Evolutionary conservation across 345 rosid genomes (phyloP).

Genomic region (Eucalyptus tenuipes): DNA sequence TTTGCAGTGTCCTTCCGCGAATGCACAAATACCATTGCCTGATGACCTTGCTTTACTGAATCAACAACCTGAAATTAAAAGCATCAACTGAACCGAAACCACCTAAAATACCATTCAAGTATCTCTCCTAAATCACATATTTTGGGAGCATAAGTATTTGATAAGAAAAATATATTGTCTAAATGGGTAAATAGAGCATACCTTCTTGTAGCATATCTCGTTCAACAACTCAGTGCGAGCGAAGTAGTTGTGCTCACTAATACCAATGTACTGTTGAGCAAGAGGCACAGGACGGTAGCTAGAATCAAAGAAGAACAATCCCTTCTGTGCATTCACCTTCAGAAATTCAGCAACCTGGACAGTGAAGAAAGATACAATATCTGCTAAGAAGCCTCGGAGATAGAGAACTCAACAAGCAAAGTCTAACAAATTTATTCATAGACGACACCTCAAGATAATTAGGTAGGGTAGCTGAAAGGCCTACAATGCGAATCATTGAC

Average conservation of each 20-base stretch:
- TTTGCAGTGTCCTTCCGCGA: conserved; percentile 94
- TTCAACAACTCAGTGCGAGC: conserved; percentile 74
- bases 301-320: conserved; percentile 93
- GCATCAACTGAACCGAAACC: conserved; percentile 1
- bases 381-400: neutral
- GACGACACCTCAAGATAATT: conserved; percentile 71
- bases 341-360: conserved; percentile 90
- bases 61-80: conserved; percentile 52
- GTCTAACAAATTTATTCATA: neutral
- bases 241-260: conserved; percentile 80
- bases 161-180: neutral
- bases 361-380: neutral
- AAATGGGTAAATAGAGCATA: neutral
- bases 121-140: neutral
- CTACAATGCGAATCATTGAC: conserved; percentile 95
- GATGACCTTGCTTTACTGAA: conserved; percentile 87
- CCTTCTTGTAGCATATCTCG: conserved; percentile 97
- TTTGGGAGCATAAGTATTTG: neutral
- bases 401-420: neutral
- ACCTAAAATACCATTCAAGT: neutral
- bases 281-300: conserved; percentile 98
- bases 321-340: conserved; percentile 82
- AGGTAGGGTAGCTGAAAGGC: conserved; percentile 97
- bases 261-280: conserved; percentile 96
- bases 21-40: conserved; percentile 96